These are phyloP conservation scores for Coccomyxa sp. DNA, from an alignment of 139 green algal species.

Conservation along the genomic window DNA sequence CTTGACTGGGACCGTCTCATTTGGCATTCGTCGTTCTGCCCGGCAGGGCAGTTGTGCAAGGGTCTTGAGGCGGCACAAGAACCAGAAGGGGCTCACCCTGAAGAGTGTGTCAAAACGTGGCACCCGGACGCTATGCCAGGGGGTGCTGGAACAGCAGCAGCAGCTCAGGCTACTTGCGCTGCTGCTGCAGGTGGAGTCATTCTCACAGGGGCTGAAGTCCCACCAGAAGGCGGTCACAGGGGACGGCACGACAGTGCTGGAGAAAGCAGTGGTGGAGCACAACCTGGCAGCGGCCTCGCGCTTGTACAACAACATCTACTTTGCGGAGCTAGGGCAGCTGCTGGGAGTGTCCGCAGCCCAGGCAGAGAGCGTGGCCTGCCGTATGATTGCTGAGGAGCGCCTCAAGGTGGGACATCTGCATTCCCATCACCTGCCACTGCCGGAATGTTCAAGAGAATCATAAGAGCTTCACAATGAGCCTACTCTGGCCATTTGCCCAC, in stretches of 20 bases:
- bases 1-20: too few species aligned
- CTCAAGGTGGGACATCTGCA: slow-evolving; percentile 30
- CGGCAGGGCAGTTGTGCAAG: too few species aligned
- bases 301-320: slow-evolving; percentile 92
- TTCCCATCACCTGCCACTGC: too few species aligned
- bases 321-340: slow-evolving; percentile 81
- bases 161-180: not conserved
- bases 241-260: slow-evolving; percentile 83
- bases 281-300: slow-evolving; percentile 84
- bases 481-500: too few species aligned
- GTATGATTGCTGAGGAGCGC: slow-evolving; percentile 81
- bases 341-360: slow-evolving; percentile 65
- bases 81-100: too few species aligned
- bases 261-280: slow-evolving; percentile 88
- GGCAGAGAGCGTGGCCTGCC: slow-evolving; percentile 77
- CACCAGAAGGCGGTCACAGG: slow-evolving; percentile 82
- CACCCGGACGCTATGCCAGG: too few species aligned
- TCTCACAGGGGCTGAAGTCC: slow-evolving; percentile 66
- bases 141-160: too few species aligned
- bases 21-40: too few species aligned
- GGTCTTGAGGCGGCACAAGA: too few species aligned
- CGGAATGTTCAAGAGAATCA: too few species aligned
- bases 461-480: too few species aligned
- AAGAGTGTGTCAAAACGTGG: too few species aligned
- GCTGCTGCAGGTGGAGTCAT: slow-evolving; percentile 77